Evolutionary conservation across 1,284 basidiomycete genomes (phyloP), one percentile per base, ranked within the genome.

Genomic region (Apiotrichum siamense): DNA sequence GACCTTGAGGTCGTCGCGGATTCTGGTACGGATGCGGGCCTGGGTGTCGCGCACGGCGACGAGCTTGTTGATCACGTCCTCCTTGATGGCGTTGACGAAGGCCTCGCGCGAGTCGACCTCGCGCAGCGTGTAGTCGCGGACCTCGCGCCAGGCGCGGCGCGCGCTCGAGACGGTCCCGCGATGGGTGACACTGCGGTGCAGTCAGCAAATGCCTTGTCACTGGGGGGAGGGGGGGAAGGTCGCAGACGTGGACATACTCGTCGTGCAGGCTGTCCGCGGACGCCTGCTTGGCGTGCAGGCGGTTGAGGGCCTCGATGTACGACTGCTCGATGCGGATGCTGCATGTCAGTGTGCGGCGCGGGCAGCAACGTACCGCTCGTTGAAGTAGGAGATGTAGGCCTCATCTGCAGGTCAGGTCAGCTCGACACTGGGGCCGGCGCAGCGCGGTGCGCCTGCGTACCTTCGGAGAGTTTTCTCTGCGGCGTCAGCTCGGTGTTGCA

Each of bases 1-100:
- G 9, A 81, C 80, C 70, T 88, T 91, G 56, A 91, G 73, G 65
- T 91, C 88, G 59, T 92, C 88, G 62, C 86, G 86, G 66, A 94
- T 86, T n/a, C 87, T 83, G 67, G 87, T 87, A 26, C 87, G 80
- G 24, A 88, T 91, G 35, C 89, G 81, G 49, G 87, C 86, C 76
- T 93, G 89, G 9, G 84, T 86, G 58, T 91, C 88, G 84, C 88
- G 52, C 18, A 55, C 29, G 26, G 76, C 63, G 24, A 78, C 77
- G 40, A 93, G 76, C 6, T 82, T 83, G 44, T 74, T 80, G 50
- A 93, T 80, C 18, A 88, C 82, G 66, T 89, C 87, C 38, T 78
- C 72, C n/a, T 77, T 78, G 40, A 93, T 74, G 7, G 84, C 83
- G 27, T 78, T 72, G 39, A 86, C 76, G 70, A 91, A 86, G 0